A percentile compares a stretch with the other conserved stretches of the same genome.
phyloP scores from a whole-genome alignment of 208 protist species.

The Leishmania gerbilli region DNA sequence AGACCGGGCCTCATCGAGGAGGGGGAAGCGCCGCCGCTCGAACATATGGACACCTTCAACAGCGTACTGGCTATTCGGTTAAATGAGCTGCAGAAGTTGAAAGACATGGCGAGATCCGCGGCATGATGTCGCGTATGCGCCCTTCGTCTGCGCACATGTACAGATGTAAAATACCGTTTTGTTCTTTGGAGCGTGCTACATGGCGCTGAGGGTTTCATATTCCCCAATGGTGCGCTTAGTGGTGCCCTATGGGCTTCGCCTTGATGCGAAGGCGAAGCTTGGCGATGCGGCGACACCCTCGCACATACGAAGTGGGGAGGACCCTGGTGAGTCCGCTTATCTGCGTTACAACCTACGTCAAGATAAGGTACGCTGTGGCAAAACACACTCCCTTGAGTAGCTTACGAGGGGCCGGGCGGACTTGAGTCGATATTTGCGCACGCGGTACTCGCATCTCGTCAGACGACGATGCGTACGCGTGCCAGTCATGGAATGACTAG shows the following conservation, averaged over 20 bases:
- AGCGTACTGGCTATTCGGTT: conserved; percentile 63
- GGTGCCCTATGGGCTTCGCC: neutral
- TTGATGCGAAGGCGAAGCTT: neutral
- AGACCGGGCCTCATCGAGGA: conserved; percentile 56
- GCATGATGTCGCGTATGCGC: neutral
- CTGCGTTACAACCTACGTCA: neutral
- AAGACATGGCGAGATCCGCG: conserved; percentile 23
- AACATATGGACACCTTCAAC: conserved; percentile 53
- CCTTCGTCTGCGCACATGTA: conserved; percentile 9
- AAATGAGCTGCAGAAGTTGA: conserved; percentile 46
- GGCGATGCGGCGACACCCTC: neutral
- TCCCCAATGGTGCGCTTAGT: neutral
- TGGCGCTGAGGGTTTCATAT: neutral
- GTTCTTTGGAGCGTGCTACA: neutral
- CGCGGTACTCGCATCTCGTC: neutral
- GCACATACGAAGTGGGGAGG: neutral
- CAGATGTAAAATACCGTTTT: conserved; percentile 1
- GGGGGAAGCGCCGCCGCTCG: conserved; percentile 67
- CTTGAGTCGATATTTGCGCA: neutral
- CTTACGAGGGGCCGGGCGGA: neutral
- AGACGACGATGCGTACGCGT: neutral
- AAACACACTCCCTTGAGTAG: neutral
- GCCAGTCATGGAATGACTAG: neutral
- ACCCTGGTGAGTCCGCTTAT: neutral
- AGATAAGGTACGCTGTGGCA: neutral